Percentiles rank a stretch among this genome's conserved stretches.
phyloP scores from a whole-genome alignment of 345 rosid genomes.

The Geranium rotundifolium region DNA sequence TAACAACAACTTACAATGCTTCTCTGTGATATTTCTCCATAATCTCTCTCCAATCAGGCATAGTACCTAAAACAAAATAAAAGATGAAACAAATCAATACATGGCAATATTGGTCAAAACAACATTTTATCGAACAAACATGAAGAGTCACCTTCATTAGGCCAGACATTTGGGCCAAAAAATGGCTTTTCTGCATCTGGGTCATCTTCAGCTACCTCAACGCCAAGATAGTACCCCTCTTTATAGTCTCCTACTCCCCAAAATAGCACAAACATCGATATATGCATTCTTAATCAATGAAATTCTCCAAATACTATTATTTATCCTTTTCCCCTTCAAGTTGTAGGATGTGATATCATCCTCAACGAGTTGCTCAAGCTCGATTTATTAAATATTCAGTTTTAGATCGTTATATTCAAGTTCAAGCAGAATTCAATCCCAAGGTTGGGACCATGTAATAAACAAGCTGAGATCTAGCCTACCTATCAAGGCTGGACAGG shows the following conservation, averaged over 20 bases:
- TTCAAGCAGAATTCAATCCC: too few species aligned
- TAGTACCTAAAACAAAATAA: slow-evolving; percentile 27
- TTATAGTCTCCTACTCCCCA: slow-evolving; percentile 68
- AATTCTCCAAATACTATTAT: too few species aligned
- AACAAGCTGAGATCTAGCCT: too few species aligned
- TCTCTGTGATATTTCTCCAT: slow-evolving; percentile 70
- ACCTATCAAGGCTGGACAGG: too few species aligned
- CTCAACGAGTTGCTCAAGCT: too few species aligned
- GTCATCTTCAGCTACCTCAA: slow-evolving; percentile 60
- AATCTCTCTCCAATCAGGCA: slow-evolving; percentile 73
- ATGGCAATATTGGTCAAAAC: background rate
- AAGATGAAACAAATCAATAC: background rate
- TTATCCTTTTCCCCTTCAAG: too few species aligned
- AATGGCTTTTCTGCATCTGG: slow-evolving; percentile 57
- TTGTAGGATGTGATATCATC: too few species aligned
- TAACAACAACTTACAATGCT: slow-evolving; percentile 50
- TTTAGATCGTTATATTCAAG: too few species aligned
- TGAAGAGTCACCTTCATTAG: slow-evolving; percentile 32
- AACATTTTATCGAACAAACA: background rate
- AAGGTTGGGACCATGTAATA: too few species aligned
- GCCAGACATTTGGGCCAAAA: slow-evolving; percentile 83
- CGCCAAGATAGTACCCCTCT: slow-evolving; percentile 81
- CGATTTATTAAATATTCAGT: too few species aligned
- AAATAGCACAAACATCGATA: background rate
- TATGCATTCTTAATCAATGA: background rate